These are phyloP conservation scores for Mrakia gelida DNA, from an alignment of 768 basidiomycete species.

Conservation along the genomic window DNA sequence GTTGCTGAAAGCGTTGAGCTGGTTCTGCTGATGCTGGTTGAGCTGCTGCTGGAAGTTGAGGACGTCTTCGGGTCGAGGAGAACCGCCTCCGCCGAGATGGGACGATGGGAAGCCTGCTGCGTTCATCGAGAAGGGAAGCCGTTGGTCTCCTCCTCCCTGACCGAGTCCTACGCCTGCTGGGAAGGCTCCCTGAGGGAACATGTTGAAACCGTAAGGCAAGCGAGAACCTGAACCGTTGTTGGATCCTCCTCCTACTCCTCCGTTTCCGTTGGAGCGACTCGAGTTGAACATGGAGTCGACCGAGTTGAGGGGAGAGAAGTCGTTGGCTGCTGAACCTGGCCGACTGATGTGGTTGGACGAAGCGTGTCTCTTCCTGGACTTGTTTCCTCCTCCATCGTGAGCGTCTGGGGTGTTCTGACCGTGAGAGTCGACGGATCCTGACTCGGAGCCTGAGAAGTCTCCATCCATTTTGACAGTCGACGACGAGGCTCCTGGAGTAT, in stretches of 20 bases:
- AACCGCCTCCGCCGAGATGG: not conserved
- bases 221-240: not conserved
- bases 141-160: not conserved
- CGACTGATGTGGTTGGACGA: conserved; percentile 2
- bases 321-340: not conserved
- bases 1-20: conserved; percentile 9
- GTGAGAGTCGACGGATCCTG: not conserved
- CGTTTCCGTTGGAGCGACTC: too few species aligned
- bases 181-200: not conserved
- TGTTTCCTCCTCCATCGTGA: not conserved
- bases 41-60: conserved; percentile 21
- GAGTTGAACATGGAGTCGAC: not conserved
- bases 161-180: not conserved
- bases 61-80: conserved; percentile 19
- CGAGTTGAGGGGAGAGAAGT: not conserved
- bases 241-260: too few species aligned
- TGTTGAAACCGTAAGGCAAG: not conserved
- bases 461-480: not conserved
- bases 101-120: not conserved
- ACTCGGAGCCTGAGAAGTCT: conserved; percentile 15
- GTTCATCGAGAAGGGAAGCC: not conserved
- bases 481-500: conserved; percentile 39
- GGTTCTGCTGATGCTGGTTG: conserved; percentile 18
- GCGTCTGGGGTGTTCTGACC: not conserved
- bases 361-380: not conserved